phyloP scores from a whole-genome alignment of 176 grass and related monocot genomes.

The Tillandsia leiboldiana region DNA sequence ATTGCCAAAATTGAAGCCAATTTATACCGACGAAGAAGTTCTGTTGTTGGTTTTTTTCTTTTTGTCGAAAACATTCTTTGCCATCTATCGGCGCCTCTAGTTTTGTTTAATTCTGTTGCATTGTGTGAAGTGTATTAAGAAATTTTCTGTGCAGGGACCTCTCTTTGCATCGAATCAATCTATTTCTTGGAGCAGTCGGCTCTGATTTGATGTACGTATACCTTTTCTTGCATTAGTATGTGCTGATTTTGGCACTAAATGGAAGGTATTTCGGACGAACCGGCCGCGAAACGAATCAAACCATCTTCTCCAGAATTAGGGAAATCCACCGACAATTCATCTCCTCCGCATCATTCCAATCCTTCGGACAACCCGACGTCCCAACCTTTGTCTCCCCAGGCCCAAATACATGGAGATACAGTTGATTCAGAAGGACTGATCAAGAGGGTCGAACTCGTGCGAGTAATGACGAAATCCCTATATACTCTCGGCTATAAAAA shows the following conservation, averaged over 20 bases:
- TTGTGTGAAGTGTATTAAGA: too few relatives aligned
- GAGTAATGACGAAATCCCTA: slow-evolving; percentile 78
- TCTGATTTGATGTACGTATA: background rate
- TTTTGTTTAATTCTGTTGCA: too few relatives aligned
- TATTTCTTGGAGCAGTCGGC: slow-evolving; percentile 6
- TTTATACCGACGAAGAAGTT: too few relatives aligned
- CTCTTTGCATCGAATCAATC: background rate
- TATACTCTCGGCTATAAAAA: slow-evolving; percentile 87
- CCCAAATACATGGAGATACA: slow-evolving; percentile 43
- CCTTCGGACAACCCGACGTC: slow-evolving; percentile 48
- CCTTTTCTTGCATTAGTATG: too few relatives aligned
- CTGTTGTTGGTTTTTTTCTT: too few relatives aligned
- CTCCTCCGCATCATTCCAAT: too few relatives aligned
- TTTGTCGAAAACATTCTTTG: too few relatives aligned
- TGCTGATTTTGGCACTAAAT: slow-evolving; percentile 67
- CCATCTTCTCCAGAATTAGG: too few relatives aligned
- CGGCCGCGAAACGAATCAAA: too few relatives aligned
- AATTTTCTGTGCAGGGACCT: slow-evolving; percentile 29
- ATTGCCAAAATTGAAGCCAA: too few relatives aligned
- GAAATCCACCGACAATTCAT: too few relatives aligned
- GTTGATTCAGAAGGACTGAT: slow-evolving; percentile 76
- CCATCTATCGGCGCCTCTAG: too few relatives aligned
- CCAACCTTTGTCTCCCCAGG: slow-evolving; percentile 70
- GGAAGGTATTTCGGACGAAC: slow-evolving; percentile 67
- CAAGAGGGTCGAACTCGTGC: slow-evolving; percentile 83